Evolutionary conservation across 805 yeast genomes (phyloP).

Genomic region (Zygoascus ofunaensis): DNA sequence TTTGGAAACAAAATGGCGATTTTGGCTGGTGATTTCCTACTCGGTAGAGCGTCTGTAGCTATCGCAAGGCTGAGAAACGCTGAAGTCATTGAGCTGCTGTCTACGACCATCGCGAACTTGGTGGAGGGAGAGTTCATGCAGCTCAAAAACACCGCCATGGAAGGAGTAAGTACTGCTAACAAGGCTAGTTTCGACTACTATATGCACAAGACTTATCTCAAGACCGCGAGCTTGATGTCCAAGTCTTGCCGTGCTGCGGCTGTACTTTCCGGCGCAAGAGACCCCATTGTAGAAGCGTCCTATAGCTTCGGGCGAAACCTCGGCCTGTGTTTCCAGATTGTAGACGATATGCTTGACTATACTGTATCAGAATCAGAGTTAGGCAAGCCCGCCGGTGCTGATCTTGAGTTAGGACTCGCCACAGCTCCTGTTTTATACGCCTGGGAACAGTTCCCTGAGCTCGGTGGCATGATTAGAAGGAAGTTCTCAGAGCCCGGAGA

Average conservation of each 20-base stretch:
- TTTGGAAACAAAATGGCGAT: constrained; percentile 97
- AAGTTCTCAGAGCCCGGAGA: constrained; percentile 78
- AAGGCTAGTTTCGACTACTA: constrained; percentile 83
- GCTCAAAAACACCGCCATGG: constrained; percentile 78
- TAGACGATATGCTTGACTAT: constrained; percentile 93
- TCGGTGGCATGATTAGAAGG: constrained; percentile 76
- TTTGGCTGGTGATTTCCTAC: constrained; percentile 88
- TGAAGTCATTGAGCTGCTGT: constrained; percentile 92
- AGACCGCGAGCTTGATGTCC: constrained; percentile 90
- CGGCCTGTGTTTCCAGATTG: constrained; percentile 92
- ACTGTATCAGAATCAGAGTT: constrained; percentile 75
- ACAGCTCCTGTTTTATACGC: constrained; percentile 95
- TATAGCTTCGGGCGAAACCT: constrained; percentile 88
- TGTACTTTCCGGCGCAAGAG: constrained; percentile 76
- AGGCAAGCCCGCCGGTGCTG: constrained; percentile 96
- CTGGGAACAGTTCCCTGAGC: constrained; percentile 78
- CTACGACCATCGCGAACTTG: constrained; percentile 91
- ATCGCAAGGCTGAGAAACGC: constrained; percentile 88
- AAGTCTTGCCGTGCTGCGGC: constrained; percentile 92
- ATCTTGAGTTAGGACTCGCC: constrained; percentile 84
- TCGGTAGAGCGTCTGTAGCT: constrained; percentile 95
- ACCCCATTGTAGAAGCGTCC: constrained; percentile 67
- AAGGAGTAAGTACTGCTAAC: constrained; percentile 40
- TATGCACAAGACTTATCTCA: constrained; percentile 87
- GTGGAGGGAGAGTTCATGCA: constrained; percentile 99